These are phyloP conservation scores for Aspergillus funiculosus DNA, from an alignment of 495 filamentous ascomycete genomes.

Conservation along the genomic window DNA sequence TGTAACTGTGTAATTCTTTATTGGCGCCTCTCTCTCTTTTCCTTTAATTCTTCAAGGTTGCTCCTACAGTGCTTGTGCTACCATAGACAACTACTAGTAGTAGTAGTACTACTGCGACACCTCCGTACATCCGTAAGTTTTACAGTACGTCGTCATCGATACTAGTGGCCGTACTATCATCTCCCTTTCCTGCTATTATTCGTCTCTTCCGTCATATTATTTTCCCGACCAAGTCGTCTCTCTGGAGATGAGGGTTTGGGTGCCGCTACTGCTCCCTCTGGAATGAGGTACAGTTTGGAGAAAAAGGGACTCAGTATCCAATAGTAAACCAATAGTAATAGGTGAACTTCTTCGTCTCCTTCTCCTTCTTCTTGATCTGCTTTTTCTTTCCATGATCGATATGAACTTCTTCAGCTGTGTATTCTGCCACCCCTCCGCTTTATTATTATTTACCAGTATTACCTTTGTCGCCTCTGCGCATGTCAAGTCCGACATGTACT, in stretches of 20 bases:
- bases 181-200: conserved; percentile 22
- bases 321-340: conserved; percentile 9
- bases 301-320: conserved; percentile 6
- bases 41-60: conserved; percentile 1
- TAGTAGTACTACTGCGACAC: too few species aligned
- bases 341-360: too few species aligned
- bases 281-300: not conserved
- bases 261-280: too few species aligned
- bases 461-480: not conserved
- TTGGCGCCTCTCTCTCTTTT: not conserved
- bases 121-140: too few species aligned
- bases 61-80: conserved; percentile 4
- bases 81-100: conserved; percentile 4
- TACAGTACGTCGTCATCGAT: conserved; percentile 3
- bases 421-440: not conserved
- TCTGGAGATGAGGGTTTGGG: not conserved
- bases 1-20: not conserved
- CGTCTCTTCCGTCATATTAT: conserved; percentile 13
- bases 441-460: not conserved
- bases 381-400: not conserved
- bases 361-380: not conserved
- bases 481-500: conserved; percentile 1
- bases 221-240: conserved; percentile 9
- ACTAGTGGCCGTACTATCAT: conserved; percentile 24
- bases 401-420: too few species aligned